Evolutionary conservation across 192 early-diverging fungal genomes (phyloP).

Genomic region (Coemansia sp.): DNA sequence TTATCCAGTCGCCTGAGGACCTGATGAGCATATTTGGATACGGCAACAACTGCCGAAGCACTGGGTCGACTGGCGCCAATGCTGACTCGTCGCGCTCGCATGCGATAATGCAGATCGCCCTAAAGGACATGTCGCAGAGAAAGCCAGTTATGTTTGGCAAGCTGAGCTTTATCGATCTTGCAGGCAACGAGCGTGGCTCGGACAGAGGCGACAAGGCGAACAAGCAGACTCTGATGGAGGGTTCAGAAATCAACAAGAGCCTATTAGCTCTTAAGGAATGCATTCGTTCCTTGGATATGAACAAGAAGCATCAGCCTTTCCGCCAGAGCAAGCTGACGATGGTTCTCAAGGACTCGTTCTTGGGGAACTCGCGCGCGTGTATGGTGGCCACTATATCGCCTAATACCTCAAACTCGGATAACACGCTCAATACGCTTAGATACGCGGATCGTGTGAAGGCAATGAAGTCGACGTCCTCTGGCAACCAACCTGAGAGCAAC

Average conservation of each 20-base stretch:
- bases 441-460: constrained; percentile 85
- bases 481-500: constrained; percentile 15
- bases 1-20: constrained; percentile 80
- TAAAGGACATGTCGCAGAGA: constrained; percentile 68
- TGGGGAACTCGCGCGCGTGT: constrained; percentile 96
- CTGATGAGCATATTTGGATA: constrained; percentile 93
- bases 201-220: constrained; percentile 89
- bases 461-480: constrained; percentile 37
- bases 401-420: constrained; percentile 91
- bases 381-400: constrained; percentile 99
- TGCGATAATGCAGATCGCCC: constrained; percentile 91
- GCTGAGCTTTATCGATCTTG: constrained; percentile 96
- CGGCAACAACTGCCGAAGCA: constrained; percentile 85
- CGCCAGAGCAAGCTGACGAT: constrained; percentile 97
- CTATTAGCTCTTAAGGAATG: constrained; percentile 97
- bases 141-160: constrained; percentile 72
- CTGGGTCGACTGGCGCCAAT: constrained; percentile 94
- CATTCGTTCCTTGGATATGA: constrained; percentile 94
- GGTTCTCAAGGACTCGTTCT: constrained; percentile 96
- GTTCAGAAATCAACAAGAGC: constrained; percentile 99
- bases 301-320: constrained; percentile 95
- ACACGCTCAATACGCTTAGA: constrained; percentile 94
- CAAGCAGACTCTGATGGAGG: constrained; percentile 96
- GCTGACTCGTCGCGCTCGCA: constrained; percentile 94
- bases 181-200: constrained; percentile 96